Percentiles rank a stretch among this genome's conserved stretches.
Evolutionary conservation across 1,284 basidiomycete genomes (phyloP).

Genomic region (Leucocoprinus gongylophorus): DNA sequence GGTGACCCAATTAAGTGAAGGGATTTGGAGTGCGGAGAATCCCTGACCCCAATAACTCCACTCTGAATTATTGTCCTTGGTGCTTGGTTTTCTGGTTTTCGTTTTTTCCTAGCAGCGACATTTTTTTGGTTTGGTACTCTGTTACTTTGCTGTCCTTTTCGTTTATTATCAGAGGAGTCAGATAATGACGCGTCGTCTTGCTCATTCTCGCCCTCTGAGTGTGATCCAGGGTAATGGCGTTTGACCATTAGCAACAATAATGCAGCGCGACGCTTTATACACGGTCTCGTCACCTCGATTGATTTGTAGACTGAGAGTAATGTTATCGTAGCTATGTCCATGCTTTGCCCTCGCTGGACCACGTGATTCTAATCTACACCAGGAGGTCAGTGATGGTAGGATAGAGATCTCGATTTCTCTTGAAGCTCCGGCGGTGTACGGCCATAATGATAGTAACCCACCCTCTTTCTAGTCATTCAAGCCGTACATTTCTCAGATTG

Average conservation of each 20-base stretch:
- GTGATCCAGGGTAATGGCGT: conserved; percentile 4
- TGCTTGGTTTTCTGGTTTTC: conserved; percentile 2
- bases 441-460: background rate
- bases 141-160: background rate
- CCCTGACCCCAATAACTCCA: conserved; percentile 10
- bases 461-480: background rate
- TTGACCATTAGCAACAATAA: background rate
- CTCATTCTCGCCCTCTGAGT: conserved; percentile 3
- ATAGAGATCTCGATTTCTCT: background rate
- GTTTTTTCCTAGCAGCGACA: conserved; percentile 1
- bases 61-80: background rate
- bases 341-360: background rate
- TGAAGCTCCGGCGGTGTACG: background rate
- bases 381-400: no score
- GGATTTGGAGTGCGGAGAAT: conserved; percentile 26
- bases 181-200: conserved; percentile 1
- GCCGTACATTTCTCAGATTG: no score
- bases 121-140: background rate
- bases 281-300: background rate
- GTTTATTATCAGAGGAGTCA: background rate
- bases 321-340: background rate
- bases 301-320: background rate
- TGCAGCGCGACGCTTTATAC: background rate
- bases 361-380: background rate
- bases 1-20: conserved; percentile 30